Evolutionary conservation across 306 rosid species (phyloP).

Genomic region (Calophaca sinica): DNA sequence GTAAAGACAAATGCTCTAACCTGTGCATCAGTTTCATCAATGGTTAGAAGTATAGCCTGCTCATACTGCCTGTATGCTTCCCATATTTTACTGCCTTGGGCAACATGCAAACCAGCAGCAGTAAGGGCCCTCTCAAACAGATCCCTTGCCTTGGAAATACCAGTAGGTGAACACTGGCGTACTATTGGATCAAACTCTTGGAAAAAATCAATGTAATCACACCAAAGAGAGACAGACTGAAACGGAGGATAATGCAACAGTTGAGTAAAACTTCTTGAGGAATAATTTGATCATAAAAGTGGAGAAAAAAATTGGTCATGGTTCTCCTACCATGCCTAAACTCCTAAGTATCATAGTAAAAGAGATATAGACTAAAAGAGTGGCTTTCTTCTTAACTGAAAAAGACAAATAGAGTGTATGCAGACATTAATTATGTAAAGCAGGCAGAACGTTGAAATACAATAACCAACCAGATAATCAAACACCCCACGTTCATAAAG

Average conservation of each 20-base stretch:
- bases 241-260: slow-evolving; percentile 43
- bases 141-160: slow-evolving; percentile 75
- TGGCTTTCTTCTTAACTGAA: slow-evolving; percentile 25
- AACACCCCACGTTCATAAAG: slow-evolving; percentile 77
- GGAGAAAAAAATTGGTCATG: background rate
- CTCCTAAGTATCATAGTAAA: background rate
- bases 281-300: slow-evolving; percentile 14
- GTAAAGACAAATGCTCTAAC: slow-evolving; percentile 47
- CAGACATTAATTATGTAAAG: slow-evolving; percentile 2
- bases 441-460: slow-evolving; percentile 11
- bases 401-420: slow-evolving; percentile 18
- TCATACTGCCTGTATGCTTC: slow-evolving; percentile 80
- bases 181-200: slow-evolving; percentile 73
- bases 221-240: slow-evolving; percentile 90
- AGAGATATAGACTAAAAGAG: background rate
- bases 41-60: slow-evolving; percentile 62
- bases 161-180: slow-evolving; percentile 61
- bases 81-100: slow-evolving; percentile 83
- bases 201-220: slow-evolving; percentile 68
- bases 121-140: slow-evolving; percentile 86
- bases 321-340: slow-evolving; percentile 21
- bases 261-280: slow-evolving; percentile 25
- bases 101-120: slow-evolving; percentile 86
- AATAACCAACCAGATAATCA: slow-evolving; percentile 80
- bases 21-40: slow-evolving; percentile 69